Evolutionary conservation across 345 rosid species (phyloP).

Genomic region (Ricinus communis): DNA sequence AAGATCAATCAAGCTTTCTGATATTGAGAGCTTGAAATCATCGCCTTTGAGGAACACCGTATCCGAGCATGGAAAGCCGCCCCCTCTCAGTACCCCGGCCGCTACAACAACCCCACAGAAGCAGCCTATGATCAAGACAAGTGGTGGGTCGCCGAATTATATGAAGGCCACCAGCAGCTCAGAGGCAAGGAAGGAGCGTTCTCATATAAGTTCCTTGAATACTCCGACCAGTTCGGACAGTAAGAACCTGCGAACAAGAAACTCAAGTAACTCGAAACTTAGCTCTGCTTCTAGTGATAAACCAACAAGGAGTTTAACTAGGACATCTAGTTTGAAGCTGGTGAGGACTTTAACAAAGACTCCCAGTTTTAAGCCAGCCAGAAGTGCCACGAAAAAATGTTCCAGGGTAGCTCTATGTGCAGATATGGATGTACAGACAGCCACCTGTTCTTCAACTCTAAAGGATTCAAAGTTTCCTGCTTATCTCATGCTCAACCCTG

Average conservation of each 20-base stretch:
- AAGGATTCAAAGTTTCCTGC: slow-evolving; percentile 81
- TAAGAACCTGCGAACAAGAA: slow-evolving; percentile 31
- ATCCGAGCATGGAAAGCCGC: slow-evolving; percentile 52
- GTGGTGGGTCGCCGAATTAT: slow-evolving; percentile 60
- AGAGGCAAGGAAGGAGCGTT: slow-evolving; percentile 68
- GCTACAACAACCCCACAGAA: slow-evolving; percentile 31
- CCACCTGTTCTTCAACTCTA: slow-evolving; percentile 88
- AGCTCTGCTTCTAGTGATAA: slow-evolving; percentile 38
- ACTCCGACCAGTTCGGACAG: slow-evolving; percentile 29
- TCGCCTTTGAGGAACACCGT: slow-evolving; percentile 32
- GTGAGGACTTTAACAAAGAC: slow-evolving; percentile 59
- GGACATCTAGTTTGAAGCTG: slow-evolving; percentile 51
- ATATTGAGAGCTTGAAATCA: slow-evolving; percentile 35
- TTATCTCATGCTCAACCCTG: slow-evolving; percentile 67
- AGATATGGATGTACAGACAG: slow-evolving; percentile 47
- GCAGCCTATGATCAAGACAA: slow-evolving; percentile 34
- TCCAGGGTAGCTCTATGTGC: slow-evolving; percentile 48
- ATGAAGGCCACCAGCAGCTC: slow-evolving; percentile 90
- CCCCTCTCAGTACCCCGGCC: slow-evolving; percentile 25
- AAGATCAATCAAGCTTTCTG: slow-evolving; percentile 52
- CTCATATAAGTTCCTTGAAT: slow-evolving; percentile 44
- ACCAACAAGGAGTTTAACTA: slow-evolving; percentile 35
- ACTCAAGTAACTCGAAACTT: slow-evolving; percentile 27
- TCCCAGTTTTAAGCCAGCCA: slow-evolving; percentile 63
- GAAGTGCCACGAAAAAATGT: slow-evolving; percentile 41